Percentiles rank a stretch among this genome's conserved stretches.
These are phyloP conservation scores for Globisporangium cylindrosporum DNA, from an alignment of 352 stramenopile species.

Conservation along the genomic window DNA sequence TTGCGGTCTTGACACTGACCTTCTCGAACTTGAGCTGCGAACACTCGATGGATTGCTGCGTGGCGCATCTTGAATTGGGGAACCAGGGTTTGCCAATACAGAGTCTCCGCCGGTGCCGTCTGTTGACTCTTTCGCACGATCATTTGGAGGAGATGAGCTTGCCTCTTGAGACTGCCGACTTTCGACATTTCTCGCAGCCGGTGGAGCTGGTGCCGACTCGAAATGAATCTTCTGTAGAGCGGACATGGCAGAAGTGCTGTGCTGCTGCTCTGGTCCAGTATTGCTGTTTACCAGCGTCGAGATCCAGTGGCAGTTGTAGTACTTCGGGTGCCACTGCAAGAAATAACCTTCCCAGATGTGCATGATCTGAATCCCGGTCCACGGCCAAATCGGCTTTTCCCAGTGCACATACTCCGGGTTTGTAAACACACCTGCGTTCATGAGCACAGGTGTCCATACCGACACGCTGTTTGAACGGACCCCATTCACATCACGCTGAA, in stretches of 20 bases:
- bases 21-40: conserved; percentile 9
- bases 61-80: conserved; percentile 2
- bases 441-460: conserved; percentile 77
- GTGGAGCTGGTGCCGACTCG: not conserved
- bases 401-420: conserved; percentile 51
- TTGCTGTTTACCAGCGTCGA: conserved; percentile 40
- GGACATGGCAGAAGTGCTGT: not conserved
- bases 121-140: conserved; percentile 8
- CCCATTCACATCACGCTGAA: conserved; percentile 66
- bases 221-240: conserved; percentile 15
- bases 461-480: conserved; percentile 57
- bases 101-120: not conserved
- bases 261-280: conserved; percentile 10
- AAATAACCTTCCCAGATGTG: conserved; percentile 82
- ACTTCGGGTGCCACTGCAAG: conserved; percentile 85
- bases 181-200: not conserved
- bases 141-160: not conserved
- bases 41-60: conserved; percentile 14
- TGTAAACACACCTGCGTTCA: conserved; percentile 39
- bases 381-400: conserved; percentile 72
- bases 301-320: conserved; percentile 73
- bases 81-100: not conserved
- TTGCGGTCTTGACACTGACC: conserved; percentile 11
- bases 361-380: conserved; percentile 78
- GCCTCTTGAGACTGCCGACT: not conserved